Conservation (phyloP, 2,329 filamentous ascomycete genomes). For the Penicillium sp. region DNA sequence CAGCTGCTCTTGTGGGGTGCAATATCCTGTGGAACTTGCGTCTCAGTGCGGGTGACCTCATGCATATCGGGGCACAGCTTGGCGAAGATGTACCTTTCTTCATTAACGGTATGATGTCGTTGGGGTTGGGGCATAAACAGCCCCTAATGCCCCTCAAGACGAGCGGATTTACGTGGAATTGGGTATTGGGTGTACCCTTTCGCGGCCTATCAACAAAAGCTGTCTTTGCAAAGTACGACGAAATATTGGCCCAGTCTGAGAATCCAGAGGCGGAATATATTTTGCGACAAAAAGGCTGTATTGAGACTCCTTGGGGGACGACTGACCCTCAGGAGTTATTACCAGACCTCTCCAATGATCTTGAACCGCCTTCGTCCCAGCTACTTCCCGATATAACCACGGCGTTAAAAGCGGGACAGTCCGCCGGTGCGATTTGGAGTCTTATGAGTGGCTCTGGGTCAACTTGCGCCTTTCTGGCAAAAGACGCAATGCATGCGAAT, state of each 20-base stretch:
- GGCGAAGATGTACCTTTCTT: slow-evolving; percentile 16
- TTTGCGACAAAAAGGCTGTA: neutral
- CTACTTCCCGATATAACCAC: slow-evolving; percentile 6
- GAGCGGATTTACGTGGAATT: slow-evolving; percentile 2
- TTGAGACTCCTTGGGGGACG: slow-evolving; percentile 6
- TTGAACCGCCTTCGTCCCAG: slow-evolving; percentile 3
- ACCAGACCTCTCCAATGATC: slow-evolving; percentile 5
- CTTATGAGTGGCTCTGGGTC: slow-evolving; percentile 14
- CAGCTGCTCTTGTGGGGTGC: slow-evolving; percentile 10
- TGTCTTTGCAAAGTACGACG: slow-evolving; percentile 8
- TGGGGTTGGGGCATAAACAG: slow-evolving; percentile 8
- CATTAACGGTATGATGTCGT: slow-evolving; percentile 8
- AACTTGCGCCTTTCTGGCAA: slow-evolving; percentile 12
- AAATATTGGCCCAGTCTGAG: neutral
- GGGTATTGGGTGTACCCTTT: slow-evolving; percentile 7
- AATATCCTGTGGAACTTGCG: slow-evolving; percentile 8
- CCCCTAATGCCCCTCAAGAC: slow-evolving; percentile 2
- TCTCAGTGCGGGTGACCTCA: neutral
- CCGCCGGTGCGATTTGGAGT: neutral
- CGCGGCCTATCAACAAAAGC: slow-evolving; percentile 9
- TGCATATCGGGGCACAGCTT: slow-evolving; percentile 7
- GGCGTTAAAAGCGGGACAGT: slow-evolving; percentile 2
- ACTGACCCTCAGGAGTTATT: neutral
- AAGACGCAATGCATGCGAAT: slow-evolving; percentile 1
- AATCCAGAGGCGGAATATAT: slow-evolving; percentile 1